phyloP scores from a whole-genome alignment of 2,329 filamentous ascomycete species.

The Ramichloridium luteum region DNA sequence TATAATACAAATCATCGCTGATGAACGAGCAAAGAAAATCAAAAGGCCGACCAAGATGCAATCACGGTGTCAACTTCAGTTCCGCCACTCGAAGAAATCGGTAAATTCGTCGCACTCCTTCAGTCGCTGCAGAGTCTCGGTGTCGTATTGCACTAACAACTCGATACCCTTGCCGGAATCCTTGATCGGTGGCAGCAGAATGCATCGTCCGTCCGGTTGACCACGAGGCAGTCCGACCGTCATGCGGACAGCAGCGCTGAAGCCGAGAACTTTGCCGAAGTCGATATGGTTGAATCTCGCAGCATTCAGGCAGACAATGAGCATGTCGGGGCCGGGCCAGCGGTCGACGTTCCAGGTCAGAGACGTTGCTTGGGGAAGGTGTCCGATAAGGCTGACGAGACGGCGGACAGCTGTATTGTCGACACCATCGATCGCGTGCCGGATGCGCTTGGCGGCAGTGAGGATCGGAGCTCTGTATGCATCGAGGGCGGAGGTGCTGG shows the following conservation, averaged over 20 bases:
- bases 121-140: constrained; percentile 3
- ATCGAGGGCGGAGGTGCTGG: neutral
- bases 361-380: constrained; percentile 6
- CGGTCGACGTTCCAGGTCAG: constrained; percentile 9
- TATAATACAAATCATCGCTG: no score
- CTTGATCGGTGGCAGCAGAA: constrained; percentile 3
- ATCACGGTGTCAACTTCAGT: constrained; percentile 23
- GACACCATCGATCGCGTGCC: constrained; percentile 5
- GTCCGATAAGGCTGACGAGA: constrained; percentile 6
- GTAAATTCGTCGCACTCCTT: constrained; percentile 2
- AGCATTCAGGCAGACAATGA: constrained; percentile 5
- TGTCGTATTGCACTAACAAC: constrained; percentile 6
- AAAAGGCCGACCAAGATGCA: neutral
- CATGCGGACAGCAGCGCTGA: constrained; percentile 4
- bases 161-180: constrained; percentile 5
- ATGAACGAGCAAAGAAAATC: no score
- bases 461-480: neutral
- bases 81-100: constrained; percentile 5
- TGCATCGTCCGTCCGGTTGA: constrained; percentile 6
- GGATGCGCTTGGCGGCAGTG: constrained; percentile 1
- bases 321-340: constrained; percentile 8
- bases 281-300: constrained; percentile 4
- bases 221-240: constrained; percentile 4
- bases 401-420: constrained; percentile 8
- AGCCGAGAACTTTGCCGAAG: constrained; percentile 5